Percentiles rank a stretch among this genome's conserved stretches.
These are phyloP conservation scores for Ramularia collo-cygni DNA, from an alignment of 2,329 filamentous ascomycete genomes.

Conservation along the genomic window DNA sequence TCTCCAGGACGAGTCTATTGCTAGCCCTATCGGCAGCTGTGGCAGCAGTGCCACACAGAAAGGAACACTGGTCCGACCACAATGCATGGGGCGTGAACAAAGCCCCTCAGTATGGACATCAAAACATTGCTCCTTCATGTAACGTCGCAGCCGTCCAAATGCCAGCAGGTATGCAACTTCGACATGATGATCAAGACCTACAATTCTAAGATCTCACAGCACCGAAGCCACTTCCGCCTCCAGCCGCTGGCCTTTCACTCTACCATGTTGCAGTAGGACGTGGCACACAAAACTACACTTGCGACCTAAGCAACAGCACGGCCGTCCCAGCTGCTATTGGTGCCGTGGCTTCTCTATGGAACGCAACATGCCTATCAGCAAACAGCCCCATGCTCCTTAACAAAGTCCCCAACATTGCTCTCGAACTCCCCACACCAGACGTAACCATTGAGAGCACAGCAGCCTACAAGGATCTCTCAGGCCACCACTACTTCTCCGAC, in stretches of 20 bases:
- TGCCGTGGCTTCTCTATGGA: slow-evolving; percentile 78
- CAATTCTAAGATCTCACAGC: slow-evolving; percentile 14
- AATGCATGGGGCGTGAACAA: slow-evolving; percentile 9
- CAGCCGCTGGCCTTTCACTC: slow-evolving; percentile 54
- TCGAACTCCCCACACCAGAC: slow-evolving; percentile 53
- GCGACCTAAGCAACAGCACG: slow-evolving; percentile 50
- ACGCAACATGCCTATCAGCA: slow-evolving; percentile 72
- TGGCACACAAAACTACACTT: slow-evolving; percentile 93
- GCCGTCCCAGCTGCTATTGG: slow-evolving; percentile 60
- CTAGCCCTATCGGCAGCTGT: slow-evolving; percentile 14
- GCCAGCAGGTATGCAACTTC: slow-evolving; percentile 16
- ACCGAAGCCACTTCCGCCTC: slow-evolving; percentile 50
- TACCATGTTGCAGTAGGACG: slow-evolving; percentile 79
- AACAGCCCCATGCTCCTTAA: slow-evolving; percentile 60
- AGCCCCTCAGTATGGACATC: slow-evolving; percentile 11
- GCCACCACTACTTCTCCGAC: slow-evolving; percentile 75
- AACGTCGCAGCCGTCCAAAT: slow-evolving; percentile 13
- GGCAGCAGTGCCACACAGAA: slow-evolving; percentile 15
- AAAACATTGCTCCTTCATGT: slow-evolving; percentile 4
- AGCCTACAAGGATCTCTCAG: slow-evolving; percentile 58
- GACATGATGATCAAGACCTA: not conserved
- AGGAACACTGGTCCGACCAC: slow-evolving; percentile 12
- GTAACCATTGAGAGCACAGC: slow-evolving; percentile 40
- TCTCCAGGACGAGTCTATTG: slow-evolving; percentile 17
- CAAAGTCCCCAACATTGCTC: slow-evolving; percentile 58